A percentile compares a stretch with the other conserved stretches of the same genome.
phyloP scores from a whole-genome alignment of 1,139 yeast species.

The Taphrina betulina region DNA sequence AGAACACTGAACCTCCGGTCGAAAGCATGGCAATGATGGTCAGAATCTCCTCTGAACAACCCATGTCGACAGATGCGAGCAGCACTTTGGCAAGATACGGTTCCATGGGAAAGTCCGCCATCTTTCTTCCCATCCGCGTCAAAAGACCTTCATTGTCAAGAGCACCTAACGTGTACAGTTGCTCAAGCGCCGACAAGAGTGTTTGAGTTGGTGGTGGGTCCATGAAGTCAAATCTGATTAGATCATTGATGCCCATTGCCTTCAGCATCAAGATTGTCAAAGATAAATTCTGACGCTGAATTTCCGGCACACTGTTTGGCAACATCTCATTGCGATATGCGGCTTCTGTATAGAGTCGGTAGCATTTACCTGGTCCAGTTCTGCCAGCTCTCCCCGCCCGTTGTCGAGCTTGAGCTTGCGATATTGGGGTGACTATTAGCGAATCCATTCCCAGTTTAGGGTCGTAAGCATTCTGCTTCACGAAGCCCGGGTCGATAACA shows the following conservation, averaged over 20 bases:
- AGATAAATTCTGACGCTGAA: slow-evolving; percentile 73
- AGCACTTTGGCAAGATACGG: slow-evolving; percentile 84
- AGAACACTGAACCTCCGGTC: slow-evolving; percentile 72
- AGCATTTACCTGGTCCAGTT: slow-evolving; percentile 94
- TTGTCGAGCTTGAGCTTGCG: slow-evolving; percentile 93
- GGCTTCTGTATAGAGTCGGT: slow-evolving; percentile 81
- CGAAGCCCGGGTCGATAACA: slow-evolving; percentile 91
- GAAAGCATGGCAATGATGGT: slow-evolving; percentile 90
- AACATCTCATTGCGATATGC: slow-evolving; percentile 77
- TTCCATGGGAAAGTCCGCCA: slow-evolving; percentile 96
- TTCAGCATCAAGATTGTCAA: slow-evolving; percentile 67
- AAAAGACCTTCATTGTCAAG: slow-evolving; percentile 74
- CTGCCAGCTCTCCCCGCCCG: slow-evolving; percentile 98
- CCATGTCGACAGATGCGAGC: slow-evolving; percentile 67
- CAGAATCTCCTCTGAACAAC: slow-evolving; percentile 78
- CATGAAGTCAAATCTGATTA: slow-evolving; percentile 82
- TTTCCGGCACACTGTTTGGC: slow-evolving; percentile 81
- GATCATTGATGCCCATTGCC: slow-evolving; percentile 79
- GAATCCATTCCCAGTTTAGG: slow-evolving; percentile 89
- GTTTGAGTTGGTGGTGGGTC: slow-evolving; percentile 86
- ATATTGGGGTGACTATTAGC: slow-evolving; percentile 78
- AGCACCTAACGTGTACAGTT: slow-evolving; percentile 77
- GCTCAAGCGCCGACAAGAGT: slow-evolving; percentile 76
- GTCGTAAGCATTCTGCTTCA: slow-evolving; percentile 79
- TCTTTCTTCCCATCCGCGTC: slow-evolving; percentile 70